Conservation (phyloP, 2,329 filamentous ascomycete genomes). For the Aspergillus persii region DNA sequence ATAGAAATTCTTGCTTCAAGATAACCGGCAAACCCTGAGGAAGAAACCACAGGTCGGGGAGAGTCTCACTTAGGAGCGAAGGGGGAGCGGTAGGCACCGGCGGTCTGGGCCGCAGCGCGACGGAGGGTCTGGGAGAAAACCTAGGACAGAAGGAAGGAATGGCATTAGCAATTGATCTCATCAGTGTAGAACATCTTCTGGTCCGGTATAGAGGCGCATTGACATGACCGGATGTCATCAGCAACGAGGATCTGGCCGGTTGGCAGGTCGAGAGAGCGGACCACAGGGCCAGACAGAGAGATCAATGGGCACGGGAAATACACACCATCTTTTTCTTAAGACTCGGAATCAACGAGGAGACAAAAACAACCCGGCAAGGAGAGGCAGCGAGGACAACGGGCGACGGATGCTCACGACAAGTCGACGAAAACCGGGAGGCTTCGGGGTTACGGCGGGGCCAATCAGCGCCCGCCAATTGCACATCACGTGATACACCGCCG, state of each 20-base stretch:
- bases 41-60: constrained; percentile 1
- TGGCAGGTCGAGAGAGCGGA: background rate
- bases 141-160: constrained; percentile 14
- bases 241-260: background rate
- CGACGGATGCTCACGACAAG: constrained; percentile 12
- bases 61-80: constrained; percentile 57
- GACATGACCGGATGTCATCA: background rate
- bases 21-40: background rate
- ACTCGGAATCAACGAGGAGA: constrained; percentile 22
- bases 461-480: constrained; percentile 22
- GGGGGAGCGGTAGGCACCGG: constrained; percentile 51
- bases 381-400: constrained; percentile 14
- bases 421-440: constrained; percentile 38
- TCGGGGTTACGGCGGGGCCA: constrained; percentile 23
- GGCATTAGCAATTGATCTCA: constrained; percentile 16
- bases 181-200: background rate
- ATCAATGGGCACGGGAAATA: background rate
- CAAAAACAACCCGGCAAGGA: constrained; percentile 25
- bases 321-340: constrained; percentile 34
- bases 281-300: background rate
- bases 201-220: background rate
- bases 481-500: constrained; percentile 17
- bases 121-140: constrained; percentile 35
- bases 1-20: background rate
- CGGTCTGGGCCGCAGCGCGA: constrained; percentile 37